These are phyloP conservation scores for Nepenthes gracilis DNA, from an alignment of 148 eudicot genomes.

Conservation along the genomic window DNA sequence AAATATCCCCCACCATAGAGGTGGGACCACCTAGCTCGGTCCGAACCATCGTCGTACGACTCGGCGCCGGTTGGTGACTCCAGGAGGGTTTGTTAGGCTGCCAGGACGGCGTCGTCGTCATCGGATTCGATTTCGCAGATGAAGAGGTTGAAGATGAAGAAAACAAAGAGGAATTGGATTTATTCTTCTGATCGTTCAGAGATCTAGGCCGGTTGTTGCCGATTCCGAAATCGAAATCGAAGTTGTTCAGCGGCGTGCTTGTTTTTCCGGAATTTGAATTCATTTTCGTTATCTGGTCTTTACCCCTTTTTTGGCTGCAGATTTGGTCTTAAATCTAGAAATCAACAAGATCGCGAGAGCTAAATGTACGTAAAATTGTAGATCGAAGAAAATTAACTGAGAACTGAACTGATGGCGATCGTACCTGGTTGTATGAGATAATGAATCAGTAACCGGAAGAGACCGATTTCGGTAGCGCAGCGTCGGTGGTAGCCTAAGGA, in stretches of 20 bases:
- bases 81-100: conserved; percentile 71
- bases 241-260: conserved; percentile 23
- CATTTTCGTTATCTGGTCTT: conserved; percentile 15
- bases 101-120: conserved; percentile 26
- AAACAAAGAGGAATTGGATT: conserved; percentile 22
- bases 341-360: neutral
- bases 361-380: neutral
- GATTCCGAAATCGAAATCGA: conserved; percentile 75
- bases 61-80: conserved; percentile 75
- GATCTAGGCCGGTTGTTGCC: conserved; percentile 40
- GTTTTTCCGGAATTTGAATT: conserved; percentile 55
- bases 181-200: conserved; percentile 53
- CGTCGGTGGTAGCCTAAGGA: too few species aligned
- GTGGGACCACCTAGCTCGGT: conserved; percentile 38
- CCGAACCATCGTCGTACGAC: conserved; percentile 24
- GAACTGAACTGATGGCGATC: neutral
- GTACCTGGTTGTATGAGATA: neutral
- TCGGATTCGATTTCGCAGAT: conserved; percentile 15
- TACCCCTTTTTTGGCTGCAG: neutral
- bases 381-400: too few species aligned
- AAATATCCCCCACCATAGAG: conserved; percentile 88
- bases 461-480: neutral
- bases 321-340: neutral
- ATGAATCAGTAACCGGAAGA: neutral
- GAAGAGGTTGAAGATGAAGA: conserved; percentile 16